Evolutionary conservation across 2,329 filamentous ascomycete genomes (phyloP).

Genomic region (Fusarium praegraminearum): DNA sequence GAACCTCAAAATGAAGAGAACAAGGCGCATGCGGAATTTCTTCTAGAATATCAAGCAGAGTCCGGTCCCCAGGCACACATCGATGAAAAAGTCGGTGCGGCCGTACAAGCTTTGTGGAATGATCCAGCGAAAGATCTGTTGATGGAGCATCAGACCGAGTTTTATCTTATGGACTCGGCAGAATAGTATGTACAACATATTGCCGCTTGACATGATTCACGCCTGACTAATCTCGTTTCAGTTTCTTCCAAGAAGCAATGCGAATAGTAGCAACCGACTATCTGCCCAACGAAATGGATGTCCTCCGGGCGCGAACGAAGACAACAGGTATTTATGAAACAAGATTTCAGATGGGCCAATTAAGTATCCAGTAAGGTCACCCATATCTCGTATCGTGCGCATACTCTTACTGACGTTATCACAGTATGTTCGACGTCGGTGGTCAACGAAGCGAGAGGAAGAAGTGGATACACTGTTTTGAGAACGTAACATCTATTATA

Average conservation of each 20-base stretch:
- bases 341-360: conserved; percentile 96
- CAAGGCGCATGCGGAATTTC: conserved; percentile 79
- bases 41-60: conserved; percentile 89
- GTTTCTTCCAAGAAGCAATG: conserved; percentile 94
- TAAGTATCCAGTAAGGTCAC: conserved; percentile 91
- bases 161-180: conserved; percentile 99
- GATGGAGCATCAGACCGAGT: conserved; percentile 95
- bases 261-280: conserved; percentile 89
- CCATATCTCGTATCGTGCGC: neutral
- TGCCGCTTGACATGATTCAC: neutral
- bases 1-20: conserved; percentile 79
- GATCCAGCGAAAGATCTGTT: conserved; percentile 85
- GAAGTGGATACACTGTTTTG: conserved; percentile 99
- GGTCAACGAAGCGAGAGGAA: conserved; percentile 97
- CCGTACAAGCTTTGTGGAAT: conserved; percentile 88
- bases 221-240: conserved; percentile 54
- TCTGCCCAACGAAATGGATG: conserved; percentile 92
- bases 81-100: conserved; percentile 82
- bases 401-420: conserved; percentile 38
- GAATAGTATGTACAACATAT: conserved; percentile 79
- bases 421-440: conserved; percentile 98
- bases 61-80: conserved; percentile 89
- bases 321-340: conserved; percentile 99
- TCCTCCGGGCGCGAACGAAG: conserved; percentile 94
- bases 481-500: conserved; percentile 99